Conservation (phyloP, 306 rosid genomes). For the Dicorynia guianensis region DNA sequence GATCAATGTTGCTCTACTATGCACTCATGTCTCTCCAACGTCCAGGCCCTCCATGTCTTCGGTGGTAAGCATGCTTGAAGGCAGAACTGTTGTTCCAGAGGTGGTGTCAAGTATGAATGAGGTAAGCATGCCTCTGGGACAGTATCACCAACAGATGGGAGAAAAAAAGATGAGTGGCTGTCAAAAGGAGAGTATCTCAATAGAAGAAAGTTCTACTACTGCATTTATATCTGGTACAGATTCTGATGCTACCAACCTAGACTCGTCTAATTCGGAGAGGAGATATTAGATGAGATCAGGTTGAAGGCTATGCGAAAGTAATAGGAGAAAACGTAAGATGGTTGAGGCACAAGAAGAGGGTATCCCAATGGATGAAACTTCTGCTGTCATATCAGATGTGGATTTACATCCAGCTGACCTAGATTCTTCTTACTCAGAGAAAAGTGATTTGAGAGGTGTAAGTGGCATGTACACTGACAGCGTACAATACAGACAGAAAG, state of each 20-base stretch:
- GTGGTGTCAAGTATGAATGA: constrained; percentile 28
- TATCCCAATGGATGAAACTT: constrained; percentile 31
- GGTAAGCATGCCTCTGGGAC: constrained; percentile 16
- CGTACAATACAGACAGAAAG: too few relatives aligned
- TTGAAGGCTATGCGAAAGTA: constrained; percentile 23
- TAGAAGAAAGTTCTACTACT: constrained; percentile 20
- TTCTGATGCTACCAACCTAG: constrained; percentile 33
- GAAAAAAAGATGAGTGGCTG: neutral
- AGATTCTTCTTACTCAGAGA: constrained; percentile 34
- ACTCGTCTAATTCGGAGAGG: constrained; percentile 34
- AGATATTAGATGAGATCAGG: constrained; percentile 38
- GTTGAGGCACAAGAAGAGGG: constrained; percentile 32
- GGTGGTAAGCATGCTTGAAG: constrained; percentile 53
- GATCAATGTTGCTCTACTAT: constrained; percentile 54
- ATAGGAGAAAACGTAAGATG: constrained; percentile 9
- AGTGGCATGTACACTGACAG: neutral
- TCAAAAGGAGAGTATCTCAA: constrained; percentile 38
- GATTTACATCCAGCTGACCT: constrained; percentile 36
- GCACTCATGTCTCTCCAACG: constrained; percentile 43
- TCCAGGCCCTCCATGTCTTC: constrained; percentile 52
- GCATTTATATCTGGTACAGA: constrained; percentile 34
- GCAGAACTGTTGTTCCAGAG: constrained; percentile 37
- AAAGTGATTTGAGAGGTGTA: neutral
- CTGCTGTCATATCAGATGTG: constrained; percentile 25
- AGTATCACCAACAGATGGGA: constrained; percentile 7